Percentiles rank a stretch among this genome's conserved stretches.
Evolutionary conservation across 73 alveolate species (phyloP).

Genomic region (Urostyla sp.): DNA sequence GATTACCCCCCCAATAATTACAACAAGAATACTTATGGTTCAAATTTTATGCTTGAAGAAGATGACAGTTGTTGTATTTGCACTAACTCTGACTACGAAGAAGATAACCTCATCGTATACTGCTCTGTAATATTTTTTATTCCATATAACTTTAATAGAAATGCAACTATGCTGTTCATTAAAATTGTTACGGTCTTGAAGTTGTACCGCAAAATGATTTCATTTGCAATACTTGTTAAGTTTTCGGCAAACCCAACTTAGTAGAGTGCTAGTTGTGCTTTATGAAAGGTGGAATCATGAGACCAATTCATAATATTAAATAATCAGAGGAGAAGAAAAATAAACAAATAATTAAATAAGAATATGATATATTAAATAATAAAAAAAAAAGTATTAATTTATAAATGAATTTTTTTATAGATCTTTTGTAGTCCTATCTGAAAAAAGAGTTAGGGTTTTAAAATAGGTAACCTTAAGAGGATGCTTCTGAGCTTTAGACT

Average conservation of each 20-base stretch:
- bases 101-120: conserved; percentile 42
- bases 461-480: neutral
- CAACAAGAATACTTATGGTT: neutral
- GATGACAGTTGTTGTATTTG: conserved; percentile 30
- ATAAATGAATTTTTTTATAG: conserved; percentile 2
- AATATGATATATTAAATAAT: neutral
- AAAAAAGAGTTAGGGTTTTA: conserved; percentile 29
- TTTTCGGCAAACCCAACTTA: neutral
- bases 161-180: conserved; percentile 42
- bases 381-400: conserved; percentile 6
- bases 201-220: conserved; percentile 30
- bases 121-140: conserved; percentile 14
- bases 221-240: conserved; percentile 43
- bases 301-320: conserved; percentile 24
- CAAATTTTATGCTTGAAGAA: neutral
- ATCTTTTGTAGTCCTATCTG: conserved; percentile 11
- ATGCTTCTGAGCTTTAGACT: neutral
- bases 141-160: conserved; percentile 4
- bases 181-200: conserved; percentile 47
- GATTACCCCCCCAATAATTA: neutral
- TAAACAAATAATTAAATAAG: no score
- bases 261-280: conserved; percentile 31
- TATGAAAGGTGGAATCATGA: conserved; percentile 42
- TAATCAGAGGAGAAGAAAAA: neutral
- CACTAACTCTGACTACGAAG: conserved; percentile 41